These are phyloP conservation scores for Arabidopsis suecica DNA, from an alignment of 345 rosid genomes.

Conservation along the genomic window DNA sequence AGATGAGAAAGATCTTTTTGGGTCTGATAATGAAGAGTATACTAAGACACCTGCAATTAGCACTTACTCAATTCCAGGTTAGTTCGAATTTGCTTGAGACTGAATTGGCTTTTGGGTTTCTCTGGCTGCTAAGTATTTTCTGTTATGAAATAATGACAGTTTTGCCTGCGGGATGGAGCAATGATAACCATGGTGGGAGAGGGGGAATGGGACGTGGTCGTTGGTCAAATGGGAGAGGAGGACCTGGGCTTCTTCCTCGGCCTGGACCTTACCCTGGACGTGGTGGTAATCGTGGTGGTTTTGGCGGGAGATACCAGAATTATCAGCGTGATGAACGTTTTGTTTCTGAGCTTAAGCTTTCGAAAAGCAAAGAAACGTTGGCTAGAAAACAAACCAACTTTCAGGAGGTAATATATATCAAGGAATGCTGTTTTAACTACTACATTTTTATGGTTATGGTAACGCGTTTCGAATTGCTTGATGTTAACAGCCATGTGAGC, in stretches of 20 bases:
- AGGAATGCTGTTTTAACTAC: not conserved
- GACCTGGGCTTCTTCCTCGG: slow-evolving; percentile 89
- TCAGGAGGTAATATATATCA: slow-evolving; percentile 71
- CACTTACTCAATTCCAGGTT: slow-evolving; percentile 78
- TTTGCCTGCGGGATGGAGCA: slow-evolving; percentile 64
- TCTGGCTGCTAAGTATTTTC: too few species aligned
- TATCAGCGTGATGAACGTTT: slow-evolving; percentile 87
- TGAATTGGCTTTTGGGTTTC: too few species aligned
- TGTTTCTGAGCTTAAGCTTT: slow-evolving; percentile 88
- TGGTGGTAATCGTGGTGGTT: slow-evolving; percentile 64
- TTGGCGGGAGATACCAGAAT: slow-evolving; percentile 59
- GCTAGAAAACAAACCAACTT: slow-evolving; percentile 79
- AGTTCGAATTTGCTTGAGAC: slow-evolving; percentile 9
- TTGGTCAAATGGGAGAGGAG: slow-evolving; percentile 78
- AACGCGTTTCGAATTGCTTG: slow-evolving; percentile 14
- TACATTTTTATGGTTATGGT: not conserved
- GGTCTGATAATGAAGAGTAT: slow-evolving; percentile 88
- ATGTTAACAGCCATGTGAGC: slow-evolving; percentile 78
- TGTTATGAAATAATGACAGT: slow-evolving; percentile 51
- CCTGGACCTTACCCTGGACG: slow-evolving; percentile 88
- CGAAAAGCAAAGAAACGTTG: slow-evolving; percentile 84
- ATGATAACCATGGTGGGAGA: slow-evolving; percentile 65
- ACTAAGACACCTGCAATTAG: slow-evolving; percentile 73
- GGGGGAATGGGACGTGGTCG: slow-evolving; percentile 83
- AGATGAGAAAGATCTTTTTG: slow-evolving; percentile 76